Conservation (phyloP, 2,329 filamentous ascomycete genomes). For the Fusarium solani-melongenae region DNA sequence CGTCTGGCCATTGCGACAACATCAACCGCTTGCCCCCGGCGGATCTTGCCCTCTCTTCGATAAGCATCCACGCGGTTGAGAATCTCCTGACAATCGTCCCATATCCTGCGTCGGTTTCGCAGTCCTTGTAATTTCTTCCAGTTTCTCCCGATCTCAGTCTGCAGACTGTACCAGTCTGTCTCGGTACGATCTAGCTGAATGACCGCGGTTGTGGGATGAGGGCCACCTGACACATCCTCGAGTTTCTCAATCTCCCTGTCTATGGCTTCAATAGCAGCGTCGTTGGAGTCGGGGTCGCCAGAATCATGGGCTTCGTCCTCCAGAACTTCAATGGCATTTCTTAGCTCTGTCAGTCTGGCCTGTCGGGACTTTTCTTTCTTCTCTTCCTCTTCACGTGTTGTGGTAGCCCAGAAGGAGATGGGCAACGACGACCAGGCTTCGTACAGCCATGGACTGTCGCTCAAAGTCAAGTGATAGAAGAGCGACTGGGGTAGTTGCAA, state of each 20-base stretch:
- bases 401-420: conserved; percentile 32
- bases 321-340: neutral
- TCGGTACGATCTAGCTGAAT: neutral
- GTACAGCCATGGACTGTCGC: conserved; percentile 27
- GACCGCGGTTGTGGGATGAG: neutral
- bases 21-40: neutral
- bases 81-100: conserved; percentile 14
- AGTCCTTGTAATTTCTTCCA: neutral
- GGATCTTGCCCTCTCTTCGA: conserved; percentile 1
- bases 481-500: conserved; percentile 12
- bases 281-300: neutral
- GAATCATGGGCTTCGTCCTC: neutral
- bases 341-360: neutral
- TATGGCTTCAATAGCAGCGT: neutral
- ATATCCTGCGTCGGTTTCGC: conserved; percentile 15
- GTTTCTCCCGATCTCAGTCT: neutral
- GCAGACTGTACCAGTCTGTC: conserved; percentile 3
- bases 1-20: neutral
- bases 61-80: conserved; percentile 8
- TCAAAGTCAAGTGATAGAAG: conserved; percentile 9
- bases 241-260: neutral
- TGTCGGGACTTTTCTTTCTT: neutral
- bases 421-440: conserved; percentile 29
- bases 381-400: conserved; percentile 2
- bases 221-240: neutral